These are phyloP conservation scores for Penicillium cataractarum DNA, from an alignment of 495 filamentous ascomycete genomes.

Conservation along the genomic window DNA sequence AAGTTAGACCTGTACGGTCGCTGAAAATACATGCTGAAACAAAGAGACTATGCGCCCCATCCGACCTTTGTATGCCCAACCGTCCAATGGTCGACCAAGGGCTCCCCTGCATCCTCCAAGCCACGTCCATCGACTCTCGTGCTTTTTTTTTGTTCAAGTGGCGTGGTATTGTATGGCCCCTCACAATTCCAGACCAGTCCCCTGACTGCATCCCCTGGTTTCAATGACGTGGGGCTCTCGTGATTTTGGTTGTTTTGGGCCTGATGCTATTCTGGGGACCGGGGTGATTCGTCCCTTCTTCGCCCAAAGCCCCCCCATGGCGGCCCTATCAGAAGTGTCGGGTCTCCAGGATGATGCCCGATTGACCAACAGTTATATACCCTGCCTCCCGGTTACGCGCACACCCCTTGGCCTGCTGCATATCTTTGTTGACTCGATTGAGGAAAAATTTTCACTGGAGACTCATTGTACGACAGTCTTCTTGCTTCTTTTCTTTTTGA, in stretches of 20 bases:
- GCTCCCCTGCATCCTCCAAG: slow-evolving; percentile 4
- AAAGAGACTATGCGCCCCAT: slow-evolving; percentile 3
- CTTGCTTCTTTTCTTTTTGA: slow-evolving; percentile 7
- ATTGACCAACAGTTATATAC: slow-evolving; percentile 33
- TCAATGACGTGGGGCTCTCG: slow-evolving; percentile 16
- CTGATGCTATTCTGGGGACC: slow-evolving; percentile 29
- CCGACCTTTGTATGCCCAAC: slow-evolving; percentile 4
- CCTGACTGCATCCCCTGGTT: slow-evolving; percentile 12
- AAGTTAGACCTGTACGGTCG: background rate
- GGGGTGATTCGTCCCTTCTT: slow-evolving; percentile 22
- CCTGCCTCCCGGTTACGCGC: slow-evolving; percentile 22
- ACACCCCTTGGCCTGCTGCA: slow-evolving; percentile 6
- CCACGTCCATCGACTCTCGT: slow-evolving; percentile 6
- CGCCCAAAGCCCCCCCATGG: slow-evolving; percentile 24
- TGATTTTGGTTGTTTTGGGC: slow-evolving; percentile 23
- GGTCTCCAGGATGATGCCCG: slow-evolving; percentile 31
- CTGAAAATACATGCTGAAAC: slow-evolving; percentile 1
- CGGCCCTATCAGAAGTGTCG: slow-evolving; percentile 30
- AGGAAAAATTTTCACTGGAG: slow-evolving; percentile 15
- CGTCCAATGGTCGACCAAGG: background rate
- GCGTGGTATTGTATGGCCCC: background rate
- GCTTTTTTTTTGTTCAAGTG: background rate
- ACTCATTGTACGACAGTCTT: slow-evolving; percentile 14
- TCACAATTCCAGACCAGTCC: background rate
- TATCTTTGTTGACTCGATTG: slow-evolving; percentile 26